phyloP scores from a whole-genome alignment of 371 early-diverging fungal genomes.

The Dinochytrium kinnereticum region DNA sequence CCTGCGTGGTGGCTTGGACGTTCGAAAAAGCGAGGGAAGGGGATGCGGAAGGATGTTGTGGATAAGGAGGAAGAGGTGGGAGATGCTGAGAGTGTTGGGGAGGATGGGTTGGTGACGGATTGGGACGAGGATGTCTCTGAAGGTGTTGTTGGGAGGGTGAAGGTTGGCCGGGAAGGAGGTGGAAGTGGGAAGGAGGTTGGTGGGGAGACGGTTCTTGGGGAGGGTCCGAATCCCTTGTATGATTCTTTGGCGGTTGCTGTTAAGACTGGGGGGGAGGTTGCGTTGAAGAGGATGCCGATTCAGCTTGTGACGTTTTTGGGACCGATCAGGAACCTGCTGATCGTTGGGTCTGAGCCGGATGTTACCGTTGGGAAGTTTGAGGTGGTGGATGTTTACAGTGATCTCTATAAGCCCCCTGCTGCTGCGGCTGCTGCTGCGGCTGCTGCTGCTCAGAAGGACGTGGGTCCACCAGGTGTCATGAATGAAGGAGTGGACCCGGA shows the following conservation, averaged over 20 bases:
- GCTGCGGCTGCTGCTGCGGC: constrained; percentile 5
- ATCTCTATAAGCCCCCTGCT: constrained; percentile 33
- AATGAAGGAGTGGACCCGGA: neutral
- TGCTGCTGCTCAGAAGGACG: neutral
- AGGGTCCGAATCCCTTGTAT: constrained; percentile 20
- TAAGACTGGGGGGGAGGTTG: constrained; percentile 58
- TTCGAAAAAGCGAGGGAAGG: neutral
- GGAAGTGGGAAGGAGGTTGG: no score
- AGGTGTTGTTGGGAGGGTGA: neutral
- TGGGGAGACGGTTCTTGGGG: neutral
- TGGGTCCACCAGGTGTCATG: no score
- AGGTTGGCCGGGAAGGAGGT: neutral
- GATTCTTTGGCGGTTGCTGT: constrained; percentile 52
- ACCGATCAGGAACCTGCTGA: constrained; percentile 40
- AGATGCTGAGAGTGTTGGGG: neutral
- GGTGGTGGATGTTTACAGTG: constrained; percentile 52
- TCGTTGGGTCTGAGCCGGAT: constrained; percentile 49
- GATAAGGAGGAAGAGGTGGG: neutral
- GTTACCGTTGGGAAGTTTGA: constrained; percentile 37
- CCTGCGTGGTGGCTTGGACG: neutral
- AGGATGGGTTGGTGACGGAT: neutral
- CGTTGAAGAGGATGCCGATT: constrained; percentile 47
- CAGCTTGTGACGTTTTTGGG: constrained; percentile 57
- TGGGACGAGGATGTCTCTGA: neutral
- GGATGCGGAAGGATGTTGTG: neutral